Conservation (phyloP, 176 grass and related monocot species). For the Tillandsia leiboldiana region DNA sequence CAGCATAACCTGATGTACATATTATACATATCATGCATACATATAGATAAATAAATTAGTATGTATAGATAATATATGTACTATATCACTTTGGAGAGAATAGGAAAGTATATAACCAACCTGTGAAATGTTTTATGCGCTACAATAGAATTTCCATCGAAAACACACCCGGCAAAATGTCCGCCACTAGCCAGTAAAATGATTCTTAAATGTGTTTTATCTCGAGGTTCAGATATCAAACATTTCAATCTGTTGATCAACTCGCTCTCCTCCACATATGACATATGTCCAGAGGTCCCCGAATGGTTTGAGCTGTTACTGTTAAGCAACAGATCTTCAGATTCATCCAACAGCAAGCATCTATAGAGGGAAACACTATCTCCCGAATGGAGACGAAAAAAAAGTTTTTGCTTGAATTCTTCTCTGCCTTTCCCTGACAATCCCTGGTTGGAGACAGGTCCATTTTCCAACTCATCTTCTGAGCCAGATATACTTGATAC, state of each 20-base stretch:
- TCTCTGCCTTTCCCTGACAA: slow-evolving; percentile 51
- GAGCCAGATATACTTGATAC: slow-evolving; percentile 96
- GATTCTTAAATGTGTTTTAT: slow-evolving; percentile 59
- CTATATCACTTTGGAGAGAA: neutral
- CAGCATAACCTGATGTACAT: too few species aligned
- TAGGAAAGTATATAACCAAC: slow-evolving; percentile 25
- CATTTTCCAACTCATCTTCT: slow-evolving; percentile 67
- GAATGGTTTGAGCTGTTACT: slow-evolving; percentile 34
- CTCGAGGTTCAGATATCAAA: slow-evolving; percentile 54
- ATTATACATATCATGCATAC: neutral
- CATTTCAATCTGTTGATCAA: slow-evolving; percentile 55
- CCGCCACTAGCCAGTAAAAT: slow-evolving; percentile 78
- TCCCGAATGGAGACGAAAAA: slow-evolving; percentile 38
- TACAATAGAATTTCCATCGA: slow-evolving; percentile 68
- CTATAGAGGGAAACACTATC: slow-evolving; percentile 57
- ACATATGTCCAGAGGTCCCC: slow-evolving; percentile 24
- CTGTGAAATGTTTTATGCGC: slow-evolving; percentile 98
- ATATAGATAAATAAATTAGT: neutral
- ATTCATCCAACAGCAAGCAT: slow-evolving; percentile 68
- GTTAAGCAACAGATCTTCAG: slow-evolving; percentile 49
- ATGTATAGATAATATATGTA: neutral
- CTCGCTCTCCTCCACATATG: slow-evolving; percentile 44
- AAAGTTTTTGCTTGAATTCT: slow-evolving; percentile 63
- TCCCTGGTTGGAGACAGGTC: slow-evolving; percentile 20
- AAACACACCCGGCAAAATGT: slow-evolving; percentile 92